Percentiles rank a stretch among this genome's conserved stretches.
These are phyloP conservation scores for Solioccasus polychromus DNA, from an alignment of 768 basidiomycete genomes.

Conservation along the genomic window DNA sequence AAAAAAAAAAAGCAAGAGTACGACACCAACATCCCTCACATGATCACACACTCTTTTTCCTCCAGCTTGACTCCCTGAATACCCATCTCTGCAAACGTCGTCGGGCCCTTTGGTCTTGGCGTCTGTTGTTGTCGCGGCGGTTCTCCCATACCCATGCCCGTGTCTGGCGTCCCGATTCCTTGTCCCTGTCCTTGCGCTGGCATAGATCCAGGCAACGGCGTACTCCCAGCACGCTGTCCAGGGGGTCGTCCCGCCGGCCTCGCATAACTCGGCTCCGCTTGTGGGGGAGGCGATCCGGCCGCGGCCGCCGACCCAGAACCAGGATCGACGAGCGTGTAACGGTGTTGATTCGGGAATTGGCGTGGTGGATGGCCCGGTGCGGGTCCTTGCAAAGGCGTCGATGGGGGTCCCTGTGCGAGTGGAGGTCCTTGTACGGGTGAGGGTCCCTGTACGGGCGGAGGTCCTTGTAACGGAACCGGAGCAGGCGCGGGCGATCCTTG, in stretches of 20 bases:
- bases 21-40: constrained; percentile 45
- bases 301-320: constrained; percentile 22
- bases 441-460: too few species aligned
- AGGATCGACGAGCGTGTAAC: constrained; percentile 49
- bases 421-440: too few species aligned
- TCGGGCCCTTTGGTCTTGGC: too few species aligned
- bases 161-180: too few species aligned
- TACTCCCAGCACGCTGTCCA: constrained; percentile 25
- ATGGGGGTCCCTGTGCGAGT: too few species aligned
- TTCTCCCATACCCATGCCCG: too few species aligned
- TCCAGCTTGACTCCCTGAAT: constrained; percentile 75
- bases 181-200: constrained; percentile 10
- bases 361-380: not conserved
- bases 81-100: constrained; percentile 95
- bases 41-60: constrained; percentile 82
- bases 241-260: constrained; percentile 32
- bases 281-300: constrained; percentile 8
- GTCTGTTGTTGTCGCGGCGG: too few species aligned
- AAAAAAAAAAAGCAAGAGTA: not conserved
- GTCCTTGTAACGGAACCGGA: too few species aligned
- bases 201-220: constrained; percentile 16
- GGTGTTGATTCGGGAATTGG: constrained; percentile 38
- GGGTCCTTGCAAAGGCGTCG: too few species aligned
- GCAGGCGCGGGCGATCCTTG: too few species aligned
- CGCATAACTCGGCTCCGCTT: constrained; percentile 23